Conservation (phyloP, 257 asterid genomes). For the Craterostigma plantagineum region DNA sequence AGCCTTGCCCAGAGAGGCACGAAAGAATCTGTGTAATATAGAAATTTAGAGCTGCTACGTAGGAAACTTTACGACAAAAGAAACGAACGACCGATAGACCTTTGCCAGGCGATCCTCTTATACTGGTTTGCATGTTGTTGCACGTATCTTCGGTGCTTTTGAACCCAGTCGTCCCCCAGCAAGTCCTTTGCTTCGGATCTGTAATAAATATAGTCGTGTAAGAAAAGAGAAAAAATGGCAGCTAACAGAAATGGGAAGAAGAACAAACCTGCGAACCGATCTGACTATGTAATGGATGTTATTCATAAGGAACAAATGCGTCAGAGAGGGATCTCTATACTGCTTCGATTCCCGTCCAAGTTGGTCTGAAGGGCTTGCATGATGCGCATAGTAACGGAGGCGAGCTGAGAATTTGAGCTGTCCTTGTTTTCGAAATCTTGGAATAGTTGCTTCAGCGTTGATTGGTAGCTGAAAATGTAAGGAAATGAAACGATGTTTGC, state of each 20-base stretch:
- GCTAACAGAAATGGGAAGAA: conserved; percentile 5
- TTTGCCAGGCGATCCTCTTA: conserved; percentile 93
- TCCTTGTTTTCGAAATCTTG: conserved; percentile 67
- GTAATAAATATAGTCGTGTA: conserved; percentile 9
- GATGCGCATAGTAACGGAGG: conserved; percentile 88
- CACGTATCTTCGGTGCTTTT: conserved; percentile 86
- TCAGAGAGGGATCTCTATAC: conserved; percentile 67
- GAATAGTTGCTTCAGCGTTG: conserved; percentile 89
- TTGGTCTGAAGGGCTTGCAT: conserved; percentile 98
- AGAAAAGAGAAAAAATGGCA: conserved; percentile 5
- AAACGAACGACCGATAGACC: conserved; percentile 20
- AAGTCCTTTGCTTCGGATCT: conserved; percentile 98
- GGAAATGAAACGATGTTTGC: background rate
- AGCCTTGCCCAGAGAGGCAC: conserved; percentile 70
- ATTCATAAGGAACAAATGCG: conserved; percentile 90
- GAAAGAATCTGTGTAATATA: conserved; percentile 37
- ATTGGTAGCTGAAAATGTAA: conserved; percentile 50
- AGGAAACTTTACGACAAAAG: background rate
- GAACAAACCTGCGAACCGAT: conserved; percentile 84
- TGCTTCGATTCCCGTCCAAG: conserved; percentile 97
- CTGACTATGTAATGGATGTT: conserved; percentile 98
- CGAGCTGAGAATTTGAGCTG: conserved; percentile 71
- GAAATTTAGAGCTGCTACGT: background rate
- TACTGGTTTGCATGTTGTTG: conserved; percentile 97
- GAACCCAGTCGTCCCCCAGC: conserved; percentile 99